A percentile compares a stretch with the other conserved stretches of the same genome.
Evolutionary conservation across 2,329 filamentous ascomycete genomes (phyloP).

Genomic region (Dothideomycetes sp.): DNA sequence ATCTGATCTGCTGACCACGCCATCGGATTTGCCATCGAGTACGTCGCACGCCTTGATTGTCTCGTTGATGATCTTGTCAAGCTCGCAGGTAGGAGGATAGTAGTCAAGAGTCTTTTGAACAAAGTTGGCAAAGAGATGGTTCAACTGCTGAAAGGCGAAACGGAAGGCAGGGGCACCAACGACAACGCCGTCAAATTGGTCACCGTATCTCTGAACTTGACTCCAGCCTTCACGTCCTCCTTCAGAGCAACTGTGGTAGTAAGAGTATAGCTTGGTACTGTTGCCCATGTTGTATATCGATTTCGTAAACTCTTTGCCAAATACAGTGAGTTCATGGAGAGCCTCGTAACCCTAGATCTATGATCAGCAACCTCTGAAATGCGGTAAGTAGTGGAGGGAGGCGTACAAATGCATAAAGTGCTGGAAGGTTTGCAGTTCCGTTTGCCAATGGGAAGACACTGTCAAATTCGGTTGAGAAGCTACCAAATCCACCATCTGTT

Average conservation of each 20-base stretch:
- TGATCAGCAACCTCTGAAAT: too few relatives aligned
- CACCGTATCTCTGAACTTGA: conserved; percentile 41
- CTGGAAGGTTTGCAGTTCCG: conserved; percentile 42
- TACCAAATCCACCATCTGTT: conserved; percentile 41
- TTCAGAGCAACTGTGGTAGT: conserved; percentile 46
- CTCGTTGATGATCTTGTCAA: conserved; percentile 41
- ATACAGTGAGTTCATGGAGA: conserved; percentile 38
- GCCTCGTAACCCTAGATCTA: conserved; percentile 42
- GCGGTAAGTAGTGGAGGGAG: too few relatives aligned
- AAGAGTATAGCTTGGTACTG: conserved; percentile 29
- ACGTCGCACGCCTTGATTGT: conserved; percentile 45
- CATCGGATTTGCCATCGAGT: conserved; percentile 44
- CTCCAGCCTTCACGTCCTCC: conserved; percentile 39
- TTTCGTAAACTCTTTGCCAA: conserved; percentile 34
- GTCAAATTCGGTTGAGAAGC: conserved; percentile 31
- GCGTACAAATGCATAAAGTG: conserved; percentile 38
- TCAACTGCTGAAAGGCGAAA: conserved; percentile 34
- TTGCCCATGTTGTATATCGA: conserved; percentile 26
- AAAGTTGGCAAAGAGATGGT: conserved; percentile 29
- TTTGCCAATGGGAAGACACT: conserved; percentile 24
- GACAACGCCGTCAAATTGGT: conserved; percentile 36
- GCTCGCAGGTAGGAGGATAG: conserved; percentile 33
- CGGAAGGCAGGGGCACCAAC: conserved; percentile 38
- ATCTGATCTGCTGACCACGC: conserved; percentile 40
- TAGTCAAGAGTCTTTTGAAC: conserved; percentile 30